Base-by-base conservation (phyloP, 179 eudicot species). In the Spergularia azorica region DNA sequence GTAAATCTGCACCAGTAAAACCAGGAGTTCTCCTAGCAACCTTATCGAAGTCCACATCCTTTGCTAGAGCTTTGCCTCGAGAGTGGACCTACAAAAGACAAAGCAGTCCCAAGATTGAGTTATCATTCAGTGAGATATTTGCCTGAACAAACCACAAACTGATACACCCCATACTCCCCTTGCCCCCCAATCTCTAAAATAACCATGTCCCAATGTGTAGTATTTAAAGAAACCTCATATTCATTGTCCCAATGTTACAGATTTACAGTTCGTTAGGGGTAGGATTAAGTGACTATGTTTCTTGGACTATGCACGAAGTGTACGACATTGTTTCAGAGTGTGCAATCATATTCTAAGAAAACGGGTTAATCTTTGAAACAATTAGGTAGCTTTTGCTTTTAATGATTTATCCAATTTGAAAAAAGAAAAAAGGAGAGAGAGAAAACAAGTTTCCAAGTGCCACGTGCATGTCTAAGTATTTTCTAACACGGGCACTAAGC, bases 1-100 rank as follows among this genome's bases (percentile, higher is more conserved):
- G 98, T 86, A 96, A 77, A 86, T 96, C 99, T 5, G 98, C 99
- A 50, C 99, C 99, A 0, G 98, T 96, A 83, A 96, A 96, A 46
- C 99, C 99, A 17, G 98, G 99, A 26, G 99, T 96, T 80, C 99
- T 90, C 92, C 98, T 90, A 0, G 98, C 91, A 39, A 96, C 79
- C 85, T 94, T 94, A 0, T 96, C 99, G 77, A 94, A 92, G 79
- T 94, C 98, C 58, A 96, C 98, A 76, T 95, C 99, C 84, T 93
- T 93, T 55, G 89, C 99, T 32, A 95, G 91, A n/a, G 97, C 92
- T 83, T 95, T 95, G 52, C 98, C 98, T 72, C 99, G 87, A 20
- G 99, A 91, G 79, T 95, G 99, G 80, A 95, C 99, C 99, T 95
- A 78, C 51, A 38, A 16, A 20, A 57, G 16, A 71, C 36, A 56